These are phyloP conservation scores for Trichosanthes truncata DNA, from an alignment of 306 rosid species.

Conservation along the genomic window DNA sequence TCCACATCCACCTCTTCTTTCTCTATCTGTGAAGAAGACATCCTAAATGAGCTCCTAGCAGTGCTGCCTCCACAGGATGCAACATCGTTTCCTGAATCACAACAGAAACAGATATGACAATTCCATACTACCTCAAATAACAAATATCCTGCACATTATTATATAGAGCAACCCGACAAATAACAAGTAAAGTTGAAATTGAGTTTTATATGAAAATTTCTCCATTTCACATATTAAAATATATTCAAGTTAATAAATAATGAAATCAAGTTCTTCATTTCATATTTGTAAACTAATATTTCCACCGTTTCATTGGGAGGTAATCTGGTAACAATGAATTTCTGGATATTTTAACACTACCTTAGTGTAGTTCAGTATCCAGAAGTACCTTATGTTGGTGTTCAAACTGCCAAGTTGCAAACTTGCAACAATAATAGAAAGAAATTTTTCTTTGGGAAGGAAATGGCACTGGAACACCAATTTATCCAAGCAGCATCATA, in stretches of 20 bases:
- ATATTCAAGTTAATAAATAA: not conserved
- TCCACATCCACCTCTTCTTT: slow-evolving; percentile 59
- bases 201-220: not conserved
- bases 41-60: slow-evolving; percentile 19
- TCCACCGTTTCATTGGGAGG: not conserved
- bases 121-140: not conserved
- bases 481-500: not conserved
- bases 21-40: slow-evolving; percentile 35
- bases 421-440: not conserved
- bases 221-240: not conserved
- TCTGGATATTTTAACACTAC: not conserved
- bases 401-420: not conserved
- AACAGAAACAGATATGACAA: not conserved
- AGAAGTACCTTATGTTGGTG: not conserved
- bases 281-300: too few relatives aligned
- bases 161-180: too few relatives aligned
- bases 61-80: slow-evolving; percentile 28
- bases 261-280: too few relatives aligned
- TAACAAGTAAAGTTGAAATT: not conserved
- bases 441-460: not conserved
- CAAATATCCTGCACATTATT: not conserved
- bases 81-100: slow-evolving; percentile 37
- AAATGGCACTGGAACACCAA: not conserved
- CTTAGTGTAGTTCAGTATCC: not conserved
- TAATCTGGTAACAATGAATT: not conserved